phyloP scores from a whole-genome alignment of 2,329 filamentous ascomycete genomes.

The Fusarium dimerum region DNA sequence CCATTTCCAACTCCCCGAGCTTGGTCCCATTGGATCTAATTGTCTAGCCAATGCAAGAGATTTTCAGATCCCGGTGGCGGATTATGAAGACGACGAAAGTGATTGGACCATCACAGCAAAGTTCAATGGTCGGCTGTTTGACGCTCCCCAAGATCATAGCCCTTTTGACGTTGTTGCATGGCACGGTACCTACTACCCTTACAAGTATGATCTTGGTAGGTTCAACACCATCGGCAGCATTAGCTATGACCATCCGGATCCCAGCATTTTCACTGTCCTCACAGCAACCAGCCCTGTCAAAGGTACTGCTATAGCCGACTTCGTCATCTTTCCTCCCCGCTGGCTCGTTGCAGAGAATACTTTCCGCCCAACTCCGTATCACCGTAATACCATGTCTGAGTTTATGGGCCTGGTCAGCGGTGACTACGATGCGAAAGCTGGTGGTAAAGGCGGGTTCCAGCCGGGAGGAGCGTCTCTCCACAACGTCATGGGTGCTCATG shows the following conservation, averaged over 20 bases:
- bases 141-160: constrained; percentile 60
- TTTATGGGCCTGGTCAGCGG: constrained; percentile 64
- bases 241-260: constrained; percentile 69
- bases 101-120: constrained; percentile 59
- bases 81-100: constrained; percentile 59
- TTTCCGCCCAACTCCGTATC: constrained; percentile 73
- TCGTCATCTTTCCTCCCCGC: constrained; percentile 72
- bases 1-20: constrained; percentile 68
- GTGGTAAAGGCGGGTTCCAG: constrained; percentile 49
- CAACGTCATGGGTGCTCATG: constrained; percentile 71
- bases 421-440: constrained; percentile 63
- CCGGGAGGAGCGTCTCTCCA: constrained; percentile 63
- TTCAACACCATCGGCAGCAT: constrained; percentile 75
- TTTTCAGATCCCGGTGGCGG: constrained; percentile 71
- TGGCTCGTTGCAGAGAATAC: constrained; percentile 72
- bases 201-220: constrained; percentile 78
- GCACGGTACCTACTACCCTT: constrained; percentile 75
- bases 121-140: constrained; percentile 66
- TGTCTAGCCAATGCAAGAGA: constrained; percentile 72
- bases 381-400: constrained; percentile 68
- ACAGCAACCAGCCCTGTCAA: constrained; percentile 61
- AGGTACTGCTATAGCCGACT: constrained; percentile 69
- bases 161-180: constrained; percentile 81
- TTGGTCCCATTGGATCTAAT: constrained; percentile 73
- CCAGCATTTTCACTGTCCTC: constrained; percentile 74